These are phyloP conservation scores for Saccharomycopsis fibuligera DNA, from an alignment of 805 yeast genomes.

Conservation along the genomic window DNA sequence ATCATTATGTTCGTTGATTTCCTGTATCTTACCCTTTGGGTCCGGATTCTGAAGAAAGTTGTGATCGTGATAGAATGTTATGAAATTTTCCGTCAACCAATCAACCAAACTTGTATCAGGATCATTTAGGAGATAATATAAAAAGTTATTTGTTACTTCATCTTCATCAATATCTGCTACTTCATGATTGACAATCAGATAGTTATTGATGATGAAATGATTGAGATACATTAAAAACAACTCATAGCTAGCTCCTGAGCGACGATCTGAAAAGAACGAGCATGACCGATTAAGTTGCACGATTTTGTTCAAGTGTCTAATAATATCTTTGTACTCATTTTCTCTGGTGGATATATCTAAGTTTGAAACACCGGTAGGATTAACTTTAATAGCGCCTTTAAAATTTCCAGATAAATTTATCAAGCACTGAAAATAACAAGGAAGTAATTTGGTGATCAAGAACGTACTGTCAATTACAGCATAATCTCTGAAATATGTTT, in stretches of 20 bases:
- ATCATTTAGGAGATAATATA: constrained; percentile 21
- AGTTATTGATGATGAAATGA: constrained; percentile 14
- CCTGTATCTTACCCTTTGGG: not conserved
- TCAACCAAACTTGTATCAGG: not conserved
- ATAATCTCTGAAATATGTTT: not conserved
- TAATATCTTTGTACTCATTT: not conserved
- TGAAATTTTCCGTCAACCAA: not conserved
- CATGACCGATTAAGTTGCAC: not conserved
- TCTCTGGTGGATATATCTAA: not conserved
- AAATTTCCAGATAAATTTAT: constrained; percentile 14
- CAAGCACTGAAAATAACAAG: constrained; percentile 16
- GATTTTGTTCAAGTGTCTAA: not conserved
- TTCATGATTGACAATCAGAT: constrained; percentile 8
- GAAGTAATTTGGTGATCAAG: constrained; percentile 1
- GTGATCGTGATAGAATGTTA: not conserved
- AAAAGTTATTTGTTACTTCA: constrained; percentile 17
- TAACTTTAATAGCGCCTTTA: not conserved
- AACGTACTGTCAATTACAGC: not conserved
- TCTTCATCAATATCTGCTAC: constrained; percentile 2
- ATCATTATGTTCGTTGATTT: constrained; percentile 9
- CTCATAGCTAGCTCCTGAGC: not conserved
- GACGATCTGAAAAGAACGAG: not conserved
- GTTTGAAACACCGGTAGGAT: not conserved
- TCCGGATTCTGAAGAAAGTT: not conserved
- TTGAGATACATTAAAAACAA: constrained; percentile 15